Evolutionary conservation across 140 eudicot species (phyloP).

Genomic region (Senecio squalidus): DNA sequence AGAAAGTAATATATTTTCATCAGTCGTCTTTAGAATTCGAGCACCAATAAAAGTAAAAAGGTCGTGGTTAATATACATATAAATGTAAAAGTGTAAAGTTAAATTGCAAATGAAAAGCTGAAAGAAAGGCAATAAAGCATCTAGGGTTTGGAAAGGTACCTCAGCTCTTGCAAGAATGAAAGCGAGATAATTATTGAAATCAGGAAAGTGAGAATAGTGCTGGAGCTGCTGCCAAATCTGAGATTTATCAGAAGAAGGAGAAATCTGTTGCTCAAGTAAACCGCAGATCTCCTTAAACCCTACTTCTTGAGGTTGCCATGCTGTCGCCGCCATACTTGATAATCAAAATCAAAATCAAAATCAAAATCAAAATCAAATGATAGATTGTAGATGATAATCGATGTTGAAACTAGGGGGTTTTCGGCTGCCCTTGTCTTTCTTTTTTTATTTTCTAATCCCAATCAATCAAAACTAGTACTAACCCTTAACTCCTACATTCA

Average conservation of each 20-base stretch:
- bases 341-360: no score
- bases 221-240: slow-evolving; percentile 88
- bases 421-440: no score
- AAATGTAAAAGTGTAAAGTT: no score
- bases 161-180: slow-evolving; percentile 83
- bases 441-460: no score
- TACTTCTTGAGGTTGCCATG: slow-evolving; percentile 90
- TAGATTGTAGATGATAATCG: slow-evolving; percentile 1
- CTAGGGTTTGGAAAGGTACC: slow-evolving; percentile 33
- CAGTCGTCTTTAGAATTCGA: no score
- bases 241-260: slow-evolving; percentile 87
- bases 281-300: slow-evolving; percentile 94
- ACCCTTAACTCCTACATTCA: no score
- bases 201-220: slow-evolving; percentile 82
- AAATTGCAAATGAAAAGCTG: not conserved
- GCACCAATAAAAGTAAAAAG: no score
- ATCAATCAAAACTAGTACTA: no score
- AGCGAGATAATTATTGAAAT: slow-evolving; percentile 90
- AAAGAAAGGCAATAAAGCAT: not conserved
- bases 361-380: no score
- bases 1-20: no score
- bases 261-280: slow-evolving; percentile 80
- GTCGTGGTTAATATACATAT: no score
- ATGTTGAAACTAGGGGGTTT: no score
- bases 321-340: slow-evolving; percentile 8